These are phyloP conservation scores for Eutrema yunnanense DNA, from an alignment of 345 rosid species.

Conservation along the genomic window DNA sequence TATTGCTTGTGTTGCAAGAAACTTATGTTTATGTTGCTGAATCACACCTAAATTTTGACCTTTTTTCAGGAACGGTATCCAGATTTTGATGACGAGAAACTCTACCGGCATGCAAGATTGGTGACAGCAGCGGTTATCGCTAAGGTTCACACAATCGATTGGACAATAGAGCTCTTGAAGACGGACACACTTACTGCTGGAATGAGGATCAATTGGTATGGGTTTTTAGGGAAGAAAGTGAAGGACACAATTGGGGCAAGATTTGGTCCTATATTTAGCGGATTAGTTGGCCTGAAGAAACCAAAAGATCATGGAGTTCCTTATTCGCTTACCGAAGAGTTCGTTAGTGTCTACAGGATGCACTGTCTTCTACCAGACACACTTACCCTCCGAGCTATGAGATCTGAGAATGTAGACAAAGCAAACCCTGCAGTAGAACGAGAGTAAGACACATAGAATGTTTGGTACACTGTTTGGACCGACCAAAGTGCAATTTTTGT, in stretches of 20 bases:
- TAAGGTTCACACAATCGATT: slow-evolving; percentile 83
- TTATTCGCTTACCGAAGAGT: slow-evolving; percentile 68
- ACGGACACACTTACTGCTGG: slow-evolving; percentile 64
- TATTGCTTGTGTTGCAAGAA: slow-evolving; percentile 12
- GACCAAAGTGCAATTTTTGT: not conserved
- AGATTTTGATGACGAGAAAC: slow-evolving; percentile 59
- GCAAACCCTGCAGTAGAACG: slow-evolving; percentile 39
- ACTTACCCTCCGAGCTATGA: slow-evolving; percentile 49
- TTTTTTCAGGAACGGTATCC: slow-evolving; percentile 40
- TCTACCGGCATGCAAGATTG: slow-evolving; percentile 54
- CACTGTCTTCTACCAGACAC: slow-evolving; percentile 62
- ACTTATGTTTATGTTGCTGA: not conserved
- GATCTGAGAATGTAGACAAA: slow-evolving; percentile 26
- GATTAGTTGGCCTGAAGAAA: slow-evolving; percentile 60
- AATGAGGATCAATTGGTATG: slow-evolving; percentile 76
- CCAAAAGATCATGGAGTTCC: slow-evolving; percentile 83
- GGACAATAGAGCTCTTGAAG: slow-evolving; percentile 71
- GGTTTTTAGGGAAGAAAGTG: slow-evolving; percentile 61
- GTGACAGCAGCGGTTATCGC: slow-evolving; percentile 79
- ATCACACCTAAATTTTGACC: not conserved
- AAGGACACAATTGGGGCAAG: slow-evolving; percentile 57
- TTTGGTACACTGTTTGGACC: not conserved
- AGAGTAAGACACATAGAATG: slow-evolving; percentile 36
- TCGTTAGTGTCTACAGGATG: slow-evolving; percentile 68
- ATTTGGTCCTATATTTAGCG: slow-evolving; percentile 52